Base-by-base conservation (phyloP, 805 yeast genomes). In the Phaffomyces antillensis region DNA sequence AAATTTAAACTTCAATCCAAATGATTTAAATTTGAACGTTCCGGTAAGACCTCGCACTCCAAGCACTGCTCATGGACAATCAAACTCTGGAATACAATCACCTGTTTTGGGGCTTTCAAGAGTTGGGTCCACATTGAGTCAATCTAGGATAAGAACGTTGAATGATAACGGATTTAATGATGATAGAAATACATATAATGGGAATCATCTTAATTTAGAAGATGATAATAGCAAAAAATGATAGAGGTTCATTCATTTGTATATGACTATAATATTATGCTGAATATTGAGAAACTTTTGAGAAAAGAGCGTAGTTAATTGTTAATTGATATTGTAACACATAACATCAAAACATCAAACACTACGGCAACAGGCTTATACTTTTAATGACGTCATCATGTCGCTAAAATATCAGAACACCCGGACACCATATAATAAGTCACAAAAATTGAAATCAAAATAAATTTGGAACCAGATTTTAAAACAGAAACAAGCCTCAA, bases 161-260 rank as follows among this genome's bases (percentile, higher is more conserved):
- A 58, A 52, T 31, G 30, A 28, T 28, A 15, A 15, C 13, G 55
- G 57, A 10, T 55, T 57, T 7, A 32, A n/a, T 7, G 67, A 66
- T 17, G 72, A 70, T 20, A 61, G 75, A 32, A 56, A 65, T 25
- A 75, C 80, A 1, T 80, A 77, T 53, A 79, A 80, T 53, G 85
- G 84, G 1, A 81, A 79, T 54, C 70, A 66, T 16, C 56, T 76
- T 33, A 71, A 69, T 48, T 53, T 80, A 40, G 79, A 79, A 52
- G 81, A 77, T 51, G 76, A 77, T 31, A 26, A 39, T 13, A 31
- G 33, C 18, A 32, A 33, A 32, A 31, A 31, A 15, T 31, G 17
- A 31, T 31, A 31, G 2, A 31, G 15, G 8, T 28, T 28, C 30
- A 11, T 28, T 28, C 30, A 3, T 28, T 28, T 28, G 30, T 28